Evolutionary conservation across 2,329 filamentous ascomycete genomes (phyloP), one percentile per base, ranked within the genome.

Genomic region (Cladosporium sphaerospermum): DNA sequence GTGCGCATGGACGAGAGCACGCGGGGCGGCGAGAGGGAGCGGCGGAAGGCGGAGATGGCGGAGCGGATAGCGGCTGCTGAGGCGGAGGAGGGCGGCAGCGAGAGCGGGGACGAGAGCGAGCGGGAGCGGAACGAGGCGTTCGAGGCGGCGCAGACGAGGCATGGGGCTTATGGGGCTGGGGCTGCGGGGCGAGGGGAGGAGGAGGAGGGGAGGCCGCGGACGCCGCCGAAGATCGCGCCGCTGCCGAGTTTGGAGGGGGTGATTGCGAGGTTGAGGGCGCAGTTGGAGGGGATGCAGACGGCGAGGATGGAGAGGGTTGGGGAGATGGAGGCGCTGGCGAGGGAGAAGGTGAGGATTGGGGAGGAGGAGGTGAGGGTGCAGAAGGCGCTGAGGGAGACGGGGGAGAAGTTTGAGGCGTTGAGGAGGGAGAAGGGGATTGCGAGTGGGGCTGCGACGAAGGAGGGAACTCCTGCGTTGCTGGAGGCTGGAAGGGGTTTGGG

Each of bases 1-100:
- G 80, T 95, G 10, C 81, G 87, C 1, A 76, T 95, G 0, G 88
- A 89, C 40, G 82, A 78, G 59, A 86, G 85, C 55, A 88, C 88
- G n/a, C 23, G 40, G 23, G 42, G 32, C 9, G 45, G 39, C 89
- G 51, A 45, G 16, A 18, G 36, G 33, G 45, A 46, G 49, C 14
- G 34, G 14, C 31, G 88, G 31, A 82, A 88, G 31, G 80, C 83
- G 53, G 84, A 90, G 61, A 96, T 96, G 80, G 86, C 84, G 0
- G 84, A 88, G 34, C 77, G 95, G 59, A 96, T 97, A 62, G 78
- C 85, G 3, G 82, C 86, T 45, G 91, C 90, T 2, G 88, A 95
- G 67, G 91, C 90, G 3, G 87, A 95, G 67, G 79, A 1, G 75
- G 75, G 16, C 52, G 48, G 50, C 3, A 55, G 48, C 9, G 62